A percentile compares a stretch with the other conserved stretches of the same genome.
Evolutionary conservation across 2,329 filamentous ascomycete genomes (phyloP).

Genomic region (Sporothrix protearum): DNA sequence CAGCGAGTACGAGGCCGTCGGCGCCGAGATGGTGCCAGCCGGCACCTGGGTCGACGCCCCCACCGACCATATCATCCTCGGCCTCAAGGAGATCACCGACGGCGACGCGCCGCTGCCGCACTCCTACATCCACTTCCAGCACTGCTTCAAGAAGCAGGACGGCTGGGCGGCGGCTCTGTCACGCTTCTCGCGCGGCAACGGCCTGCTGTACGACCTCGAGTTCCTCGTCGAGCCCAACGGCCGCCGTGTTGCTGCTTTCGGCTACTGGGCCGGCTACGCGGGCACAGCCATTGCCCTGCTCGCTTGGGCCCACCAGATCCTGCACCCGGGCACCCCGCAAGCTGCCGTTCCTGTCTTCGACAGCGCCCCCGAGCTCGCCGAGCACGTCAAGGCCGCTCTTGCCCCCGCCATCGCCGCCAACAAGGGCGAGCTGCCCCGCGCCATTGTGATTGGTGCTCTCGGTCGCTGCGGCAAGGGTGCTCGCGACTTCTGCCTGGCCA

Average conservation of each 20-base stretch:
- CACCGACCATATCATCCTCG: slow-evolving; percentile 66
- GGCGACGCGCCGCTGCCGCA: slow-evolving; percentile 69
- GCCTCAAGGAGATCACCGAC: slow-evolving; percentile 73
- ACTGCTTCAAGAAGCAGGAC: slow-evolving; percentile 72
- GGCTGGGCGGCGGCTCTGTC: slow-evolving; percentile 78
- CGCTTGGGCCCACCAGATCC: slow-evolving; percentile 80
- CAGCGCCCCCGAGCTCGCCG: slow-evolving; percentile 58
- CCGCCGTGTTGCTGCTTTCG: slow-evolving; percentile 67
- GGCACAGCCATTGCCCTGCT: slow-evolving; percentile 70
- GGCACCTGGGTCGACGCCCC: slow-evolving; percentile 67
- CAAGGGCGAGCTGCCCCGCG: slow-evolving; percentile 63
- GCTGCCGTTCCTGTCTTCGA: slow-evolving; percentile 19
- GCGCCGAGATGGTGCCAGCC: slow-evolving; percentile 62
- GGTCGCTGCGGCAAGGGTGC: slow-evolving; percentile 82
- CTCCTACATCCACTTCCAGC: slow-evolving; percentile 62
- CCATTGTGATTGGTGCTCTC: slow-evolving; percentile 81
- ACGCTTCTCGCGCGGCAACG: slow-evolving; percentile 71
- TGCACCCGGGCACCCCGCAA: slow-evolving; percentile 42
- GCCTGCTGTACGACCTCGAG: slow-evolving; percentile 79
- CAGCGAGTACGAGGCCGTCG: slow-evolving; percentile 58
- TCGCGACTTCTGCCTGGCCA: slow-evolving; percentile 71
- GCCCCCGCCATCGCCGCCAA: slow-evolving; percentile 58
- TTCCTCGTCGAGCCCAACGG: slow-evolving; percentile 71
- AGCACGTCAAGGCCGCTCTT: slow-evolving; percentile 69
- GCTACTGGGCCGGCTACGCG: slow-evolving; percentile 73